Evolutionary conservation across 306 rosid genomes (phyloP), one percentile per base, ranked within the genome.

Genomic region (Gastrolobium bilobum): DNA sequence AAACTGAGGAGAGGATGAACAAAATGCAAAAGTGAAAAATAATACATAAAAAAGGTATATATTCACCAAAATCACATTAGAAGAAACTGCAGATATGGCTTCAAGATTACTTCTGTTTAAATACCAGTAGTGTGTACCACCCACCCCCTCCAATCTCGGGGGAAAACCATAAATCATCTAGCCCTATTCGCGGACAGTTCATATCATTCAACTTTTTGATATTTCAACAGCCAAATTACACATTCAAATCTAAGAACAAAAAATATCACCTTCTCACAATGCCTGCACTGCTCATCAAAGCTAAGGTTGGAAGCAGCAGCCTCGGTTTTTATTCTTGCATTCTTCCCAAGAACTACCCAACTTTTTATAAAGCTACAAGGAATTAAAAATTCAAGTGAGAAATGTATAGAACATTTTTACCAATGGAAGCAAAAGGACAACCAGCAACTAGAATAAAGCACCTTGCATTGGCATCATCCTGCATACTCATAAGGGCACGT

Each of bases 401-500:
- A 54, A 68, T 52, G 57, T 51, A 14, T n/a, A 5, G n/a, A 29
- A 71, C 71, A 37, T 20, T 31, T 66, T 71, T 37, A 72, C 14
- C 43, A 43, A 7, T 77, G 29, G 59, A 37, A 60, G 60, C 26
- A 59, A 44, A 37, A 83, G 61, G 51, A 65, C 4, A 73, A 42
- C n/a, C 73, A 83, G 39, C 39, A 79, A 79, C 53, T 56, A 48
- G 39, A 78, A 73, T 46, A 53, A 68, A 66, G 56, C 40, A 93
- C 99, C 98, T 90, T 63, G 87, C 67, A 47, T 70, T 66, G 52
- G 30, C 90, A 68, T 87, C 91, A 66, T 93, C 96, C 78, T 91
- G 71, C 95, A 95, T 88, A 52, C 98, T 73, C 99, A 95, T 93
- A 47, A 95, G 97, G 67, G 99, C 99, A 48, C 87, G 97, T 78